Evolutionary conservation across 1,284 basidiomycete species (phyloP).

Genomic region (Pholiota adiposa): DNA sequence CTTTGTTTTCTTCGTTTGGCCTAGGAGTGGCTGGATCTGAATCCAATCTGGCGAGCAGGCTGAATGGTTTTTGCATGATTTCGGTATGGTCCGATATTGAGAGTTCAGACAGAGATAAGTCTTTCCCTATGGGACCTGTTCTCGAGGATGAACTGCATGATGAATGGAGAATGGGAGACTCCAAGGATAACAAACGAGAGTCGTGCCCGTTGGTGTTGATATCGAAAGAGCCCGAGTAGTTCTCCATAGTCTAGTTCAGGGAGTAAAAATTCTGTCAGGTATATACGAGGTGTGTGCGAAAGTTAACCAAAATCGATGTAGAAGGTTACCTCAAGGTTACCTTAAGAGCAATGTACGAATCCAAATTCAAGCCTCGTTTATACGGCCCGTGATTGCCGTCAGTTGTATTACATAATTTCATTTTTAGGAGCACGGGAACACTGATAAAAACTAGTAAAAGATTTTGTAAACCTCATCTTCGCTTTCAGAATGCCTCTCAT

Average conservation of each 20-base stretch:
- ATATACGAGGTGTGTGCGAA: too few species aligned
- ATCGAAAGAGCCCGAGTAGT: conserved; percentile 15
- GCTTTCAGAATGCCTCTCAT: conserved; percentile 18
- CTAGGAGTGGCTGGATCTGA: conserved; percentile 14
- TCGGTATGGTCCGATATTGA: conserved; percentile 20
- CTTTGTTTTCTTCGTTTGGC: background rate
- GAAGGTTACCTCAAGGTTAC: too few species aligned
- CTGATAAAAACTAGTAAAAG: background rate
- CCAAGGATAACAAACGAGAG: conserved; percentile 23
- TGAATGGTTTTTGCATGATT: conserved; percentile 29
- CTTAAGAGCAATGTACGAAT: too few species aligned
- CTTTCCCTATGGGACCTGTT: conserved; percentile 20
- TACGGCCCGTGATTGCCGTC: background rate
- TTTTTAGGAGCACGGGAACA: background rate
- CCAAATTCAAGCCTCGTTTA: background rate
- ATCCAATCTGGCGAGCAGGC: conserved; percentile 18
- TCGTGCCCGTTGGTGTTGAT: conserved; percentile 13
- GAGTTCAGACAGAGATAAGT: conserved; percentile 24
- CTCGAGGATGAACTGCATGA: conserved; percentile 14
- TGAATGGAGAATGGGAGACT: conserved; percentile 22
- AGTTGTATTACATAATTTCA: background rate
- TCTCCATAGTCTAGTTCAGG: background rate
- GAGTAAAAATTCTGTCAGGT: background rate
- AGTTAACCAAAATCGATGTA: too few species aligned
- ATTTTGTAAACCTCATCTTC: background rate